Base-by-base conservation (phyloP, 2,329 filamentous ascomycete genomes). In the Fusarium sp. region DNA sequence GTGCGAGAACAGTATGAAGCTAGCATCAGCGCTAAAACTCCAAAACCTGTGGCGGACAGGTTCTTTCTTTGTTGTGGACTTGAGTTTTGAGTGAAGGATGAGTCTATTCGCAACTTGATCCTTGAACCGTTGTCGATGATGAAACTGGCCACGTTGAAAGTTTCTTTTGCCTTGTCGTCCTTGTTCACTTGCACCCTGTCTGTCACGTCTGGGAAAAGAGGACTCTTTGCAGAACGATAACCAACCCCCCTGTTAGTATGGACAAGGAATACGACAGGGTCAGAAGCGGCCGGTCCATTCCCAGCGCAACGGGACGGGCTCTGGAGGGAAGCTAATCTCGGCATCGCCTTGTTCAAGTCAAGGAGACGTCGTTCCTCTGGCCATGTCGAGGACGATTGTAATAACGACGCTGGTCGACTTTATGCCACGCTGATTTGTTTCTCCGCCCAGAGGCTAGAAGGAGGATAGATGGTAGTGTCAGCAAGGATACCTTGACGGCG, bases 311-410 rank as follows among this genome's bases (percentile, higher is more conserved):
- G 69, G 76, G 66, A 76, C 73, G 69, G 61, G 61, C 69, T 30
- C 58, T 66, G 71, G 52, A 75, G 67, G 65, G 67, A 67, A 74
- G 72, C 69, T 77, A 78, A 78, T 78, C 72, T 78, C 76, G 76
- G 76, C 67, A 75, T 77, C 66, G 54, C 69, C 76, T 73, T 64
- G 64, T 72, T 77, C 59, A 66, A 75, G 73, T 71, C 70, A 75
- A 66, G 63, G 70, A 56, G 67, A 69, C n/a, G 43, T 63, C 63
- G 66, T 57, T 14, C 64, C 66, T 69, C 47, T 66, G 59, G 50
- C 64, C 63, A 77, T 63, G 60, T 65, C 33, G 17, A 63, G 63
- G 69, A 63, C 63, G 45, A 66, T 71, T 62, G 60, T 50, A 66
- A 52, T 45, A 35, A 45, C 17, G 38, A 59, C 25, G 33, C 27